Evolutionary conservation across 2,329 filamentous ascomycete species (phyloP), one percentile per base, ranked within the genome.

Genomic region (Paraphaeosphaeria sporulosa): DNA sequence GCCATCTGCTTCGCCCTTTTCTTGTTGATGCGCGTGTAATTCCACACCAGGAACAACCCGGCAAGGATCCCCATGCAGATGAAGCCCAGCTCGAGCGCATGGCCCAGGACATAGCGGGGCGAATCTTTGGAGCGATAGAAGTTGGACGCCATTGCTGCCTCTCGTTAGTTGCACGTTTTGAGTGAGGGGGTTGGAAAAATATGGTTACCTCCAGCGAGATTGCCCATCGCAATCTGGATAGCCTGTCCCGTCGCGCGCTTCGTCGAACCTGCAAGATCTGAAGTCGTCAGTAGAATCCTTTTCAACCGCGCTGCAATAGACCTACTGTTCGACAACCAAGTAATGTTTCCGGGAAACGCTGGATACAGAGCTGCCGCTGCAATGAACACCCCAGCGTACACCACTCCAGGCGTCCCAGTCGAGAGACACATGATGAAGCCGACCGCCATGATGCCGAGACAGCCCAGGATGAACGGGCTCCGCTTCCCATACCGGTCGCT

Each of bases 71-170:
- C 84, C 3, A 78, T 74, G 2, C 76, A 70, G 23, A 83, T 80
- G 52, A 86, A 85, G 0, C 76, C 83, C 15, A 86, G 79, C 54
- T 85, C 83, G 13, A 85, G 71, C 1, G 80, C 77, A 64, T 86
- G 84, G 0, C 84, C 84, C 2, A 85, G 78, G 4, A 80, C 74
- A 60, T 85, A 86, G 21, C 78, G 77, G 0, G 84, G 84, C 1
- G 77, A 74, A 63, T 86, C 84, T 51, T 77, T 68, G 0, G 73
- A 60, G 12, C 89, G 83, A 67, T 92, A 92, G 67, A 92, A 91
- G 68, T 92, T 92, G 5, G 87, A 89, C 0, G 89, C 87, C 85
- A 91, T 90, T 1, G 88, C 89, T 78, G 52, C 13, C 5, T 30
- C 13, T 32, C 9, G 57, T 73, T 56, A 71, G 64, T 21, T 9